These are phyloP conservation scores for Aphanomyces stellatus DNA, from an alignment of 352 stramenopile genomes.

Conservation along the genomic window DNA sequence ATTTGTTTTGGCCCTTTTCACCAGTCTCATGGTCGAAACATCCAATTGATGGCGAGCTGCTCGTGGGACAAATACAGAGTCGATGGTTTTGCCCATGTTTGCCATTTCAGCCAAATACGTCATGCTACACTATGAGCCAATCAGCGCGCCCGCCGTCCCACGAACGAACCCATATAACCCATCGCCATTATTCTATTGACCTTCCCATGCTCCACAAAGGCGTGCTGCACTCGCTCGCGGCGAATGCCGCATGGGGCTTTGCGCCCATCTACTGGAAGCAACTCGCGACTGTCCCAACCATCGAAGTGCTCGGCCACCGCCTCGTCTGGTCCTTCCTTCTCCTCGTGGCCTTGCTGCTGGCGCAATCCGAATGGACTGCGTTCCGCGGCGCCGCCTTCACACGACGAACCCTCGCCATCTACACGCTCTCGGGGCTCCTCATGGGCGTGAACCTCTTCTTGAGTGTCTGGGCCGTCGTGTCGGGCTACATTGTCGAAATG, in stretches of 20 bases:
- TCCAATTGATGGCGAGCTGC: too few species aligned
- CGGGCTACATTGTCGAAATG: slow-evolving; percentile 15
- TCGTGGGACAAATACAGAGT: too few species aligned
- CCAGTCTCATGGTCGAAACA: too few species aligned
- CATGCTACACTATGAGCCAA: too few species aligned
- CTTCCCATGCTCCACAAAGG: too few species aligned
- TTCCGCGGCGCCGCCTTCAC: neutral
- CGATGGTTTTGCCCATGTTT: too few species aligned
- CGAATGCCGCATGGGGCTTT: neutral
- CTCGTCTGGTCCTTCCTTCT: slow-evolving; percentile 15
- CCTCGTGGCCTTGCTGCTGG: neutral
- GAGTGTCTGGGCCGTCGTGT: neutral
- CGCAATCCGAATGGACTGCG: neutral
- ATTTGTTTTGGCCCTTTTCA: too few species aligned
- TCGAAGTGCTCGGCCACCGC: slow-evolving; percentile 3
- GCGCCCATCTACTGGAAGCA: slow-evolving; percentile 16
- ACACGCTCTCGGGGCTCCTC: slow-evolving; percentile 6
- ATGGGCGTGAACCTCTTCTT: slow-evolving; percentile 6
- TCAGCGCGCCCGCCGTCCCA: too few species aligned
- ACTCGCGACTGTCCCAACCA: neutral
- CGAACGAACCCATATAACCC: too few species aligned
- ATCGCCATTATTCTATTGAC: too few species aligned
- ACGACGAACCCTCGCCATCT: neutral
- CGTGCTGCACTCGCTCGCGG: too few species aligned
- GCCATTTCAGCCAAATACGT: too few species aligned